phyloP scores from a whole-genome alignment of 129 eudicot species.

The Tagetes erecta region DNA sequence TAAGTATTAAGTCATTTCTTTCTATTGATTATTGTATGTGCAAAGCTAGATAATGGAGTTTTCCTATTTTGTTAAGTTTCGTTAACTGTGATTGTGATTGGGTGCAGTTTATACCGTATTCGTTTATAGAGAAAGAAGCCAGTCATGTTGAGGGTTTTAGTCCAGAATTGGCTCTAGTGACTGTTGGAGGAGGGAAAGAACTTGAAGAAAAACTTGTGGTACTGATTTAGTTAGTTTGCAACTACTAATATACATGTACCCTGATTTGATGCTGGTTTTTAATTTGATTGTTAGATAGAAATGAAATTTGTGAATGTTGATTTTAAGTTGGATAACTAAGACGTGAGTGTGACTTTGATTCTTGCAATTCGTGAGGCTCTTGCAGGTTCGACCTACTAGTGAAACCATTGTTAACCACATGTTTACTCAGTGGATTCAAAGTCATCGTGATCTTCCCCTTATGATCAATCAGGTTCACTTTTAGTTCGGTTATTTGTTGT shows the following conservation, averaged over 20 bases:
- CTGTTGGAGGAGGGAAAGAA: constrained; percentile 99
- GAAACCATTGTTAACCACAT: constrained; percentile 99
- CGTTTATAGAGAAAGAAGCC: constrained; percentile 98
- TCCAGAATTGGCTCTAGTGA: constrained; percentile 96
- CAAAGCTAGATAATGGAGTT: background rate
- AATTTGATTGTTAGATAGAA: background rate
- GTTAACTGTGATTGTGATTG: constrained; percentile 21
- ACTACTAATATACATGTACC: no score
- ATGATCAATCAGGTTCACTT: constrained; percentile 89
- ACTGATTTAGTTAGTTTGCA: constrained; percentile 26
- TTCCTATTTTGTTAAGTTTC: background rate
- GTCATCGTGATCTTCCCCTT: constrained; percentile 97
- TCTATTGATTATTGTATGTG: background rate
- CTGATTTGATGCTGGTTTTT: background rate
- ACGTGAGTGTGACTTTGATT: constrained; percentile 80
- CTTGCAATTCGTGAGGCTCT: constrained; percentile 87
- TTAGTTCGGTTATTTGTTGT: constrained; percentile 4
- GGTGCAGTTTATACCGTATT: constrained; percentile 90
- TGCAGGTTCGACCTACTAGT: constrained; percentile 99
- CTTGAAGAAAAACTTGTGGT: constrained; percentile 99
- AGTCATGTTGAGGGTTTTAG: constrained; percentile 99
- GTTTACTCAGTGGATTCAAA: constrained; percentile 99
- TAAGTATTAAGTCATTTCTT: constrained; percentile 16
- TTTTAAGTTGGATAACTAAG: constrained; percentile 16
- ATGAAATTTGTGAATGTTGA: constrained; percentile 15